These are phyloP conservation scores for Candida pseudoviswanathii DNA, from an alignment of 1,139 yeast species.

Conservation along the genomic window DNA sequence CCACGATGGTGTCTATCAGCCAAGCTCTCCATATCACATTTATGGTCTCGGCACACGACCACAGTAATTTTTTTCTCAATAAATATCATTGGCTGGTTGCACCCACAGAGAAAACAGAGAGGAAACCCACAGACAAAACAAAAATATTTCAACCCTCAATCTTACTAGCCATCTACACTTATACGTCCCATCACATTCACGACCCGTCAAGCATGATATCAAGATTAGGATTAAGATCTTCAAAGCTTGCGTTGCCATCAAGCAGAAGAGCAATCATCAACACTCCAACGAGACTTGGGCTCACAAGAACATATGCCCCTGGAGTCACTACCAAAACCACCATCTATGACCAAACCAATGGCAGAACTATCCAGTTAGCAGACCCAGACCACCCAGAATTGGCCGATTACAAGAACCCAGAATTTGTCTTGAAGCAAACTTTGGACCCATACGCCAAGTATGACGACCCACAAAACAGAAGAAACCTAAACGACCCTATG, in stretches of 20 bases:
- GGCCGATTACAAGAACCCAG: constrained; percentile 47
- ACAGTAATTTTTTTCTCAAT: constrained; percentile 17
- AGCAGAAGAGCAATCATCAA: not conserved
- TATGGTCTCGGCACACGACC: constrained; percentile 1
- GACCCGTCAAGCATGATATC: constrained; percentile 24
- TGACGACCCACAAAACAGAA: constrained; percentile 82
- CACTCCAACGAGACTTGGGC: not conserved
- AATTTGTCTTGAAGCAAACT: constrained; percentile 56
- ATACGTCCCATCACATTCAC: not conserved
- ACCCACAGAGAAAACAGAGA: constrained; percentile 5
- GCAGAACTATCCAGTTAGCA: constrained; percentile 43
- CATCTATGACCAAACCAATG: constrained; percentile 45
- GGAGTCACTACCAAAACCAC: constrained; percentile 23
- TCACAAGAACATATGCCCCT: constrained; percentile 35
- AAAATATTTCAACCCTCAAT: not conserved
- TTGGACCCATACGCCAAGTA: constrained; percentile 73
- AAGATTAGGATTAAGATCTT: constrained; percentile 27
- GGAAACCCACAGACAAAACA: not conserved
- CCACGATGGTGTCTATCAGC: too few relatives aligned
- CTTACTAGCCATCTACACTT: not conserved
- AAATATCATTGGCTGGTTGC: constrained; percentile 26
- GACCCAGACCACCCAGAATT: constrained; percentile 49
- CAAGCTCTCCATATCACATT: not conserved
- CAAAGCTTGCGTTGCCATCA: constrained; percentile 13
- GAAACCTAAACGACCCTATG: constrained; percentile 74